Conservation (phyloP, 2,329 filamentous ascomycete genomes). For the Phialemoniopsis sp. region DNA sequence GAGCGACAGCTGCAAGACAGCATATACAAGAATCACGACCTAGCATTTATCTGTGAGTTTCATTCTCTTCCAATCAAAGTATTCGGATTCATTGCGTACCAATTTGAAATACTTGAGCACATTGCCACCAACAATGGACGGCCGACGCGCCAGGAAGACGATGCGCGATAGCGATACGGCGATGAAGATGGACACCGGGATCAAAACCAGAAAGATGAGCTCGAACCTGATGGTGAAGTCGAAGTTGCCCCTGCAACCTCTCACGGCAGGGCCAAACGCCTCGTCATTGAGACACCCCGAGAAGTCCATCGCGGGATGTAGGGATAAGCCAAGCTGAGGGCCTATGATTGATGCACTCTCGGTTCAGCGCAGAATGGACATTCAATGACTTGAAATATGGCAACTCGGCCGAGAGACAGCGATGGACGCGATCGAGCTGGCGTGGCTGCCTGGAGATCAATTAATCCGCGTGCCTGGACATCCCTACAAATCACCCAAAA, state of each 20-base stretch:
- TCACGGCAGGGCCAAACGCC: slow-evolving; percentile 37
- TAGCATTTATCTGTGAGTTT: slow-evolving; percentile 5
- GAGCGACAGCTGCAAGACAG: slow-evolving; percentile 22
- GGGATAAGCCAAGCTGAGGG: too few species aligned
- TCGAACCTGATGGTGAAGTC: slow-evolving; percentile 48
- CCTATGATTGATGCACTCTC: too few species aligned
- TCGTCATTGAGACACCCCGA: slow-evolving; percentile 27
- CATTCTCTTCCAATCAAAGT: neutral
- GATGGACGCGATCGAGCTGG: too few species aligned
- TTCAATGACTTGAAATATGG: too few species aligned
- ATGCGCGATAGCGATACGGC: slow-evolving; percentile 25
- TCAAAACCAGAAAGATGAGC: slow-evolving; percentile 37
- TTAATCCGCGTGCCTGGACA: too few species aligned
- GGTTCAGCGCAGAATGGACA: too few species aligned
- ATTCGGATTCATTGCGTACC: slow-evolving; percentile 14
- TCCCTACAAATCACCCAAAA: too few species aligned
- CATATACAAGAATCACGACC: slow-evolving; percentile 17
- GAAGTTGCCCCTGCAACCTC: slow-evolving; percentile 41
- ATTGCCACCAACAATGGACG: slow-evolving; percentile 25
- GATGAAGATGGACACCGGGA: slow-evolving; percentile 35
- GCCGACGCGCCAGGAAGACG: slow-evolving; percentile 21
- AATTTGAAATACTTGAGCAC: slow-evolving; percentile 26
- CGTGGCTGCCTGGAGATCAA: too few species aligned
- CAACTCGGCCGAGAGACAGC: too few species aligned
- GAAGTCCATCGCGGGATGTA: too few species aligned